phyloP scores from a whole-genome alignment of 225 moss, liverwort and hornwort species.

The Marchantia paleacea region DNA sequence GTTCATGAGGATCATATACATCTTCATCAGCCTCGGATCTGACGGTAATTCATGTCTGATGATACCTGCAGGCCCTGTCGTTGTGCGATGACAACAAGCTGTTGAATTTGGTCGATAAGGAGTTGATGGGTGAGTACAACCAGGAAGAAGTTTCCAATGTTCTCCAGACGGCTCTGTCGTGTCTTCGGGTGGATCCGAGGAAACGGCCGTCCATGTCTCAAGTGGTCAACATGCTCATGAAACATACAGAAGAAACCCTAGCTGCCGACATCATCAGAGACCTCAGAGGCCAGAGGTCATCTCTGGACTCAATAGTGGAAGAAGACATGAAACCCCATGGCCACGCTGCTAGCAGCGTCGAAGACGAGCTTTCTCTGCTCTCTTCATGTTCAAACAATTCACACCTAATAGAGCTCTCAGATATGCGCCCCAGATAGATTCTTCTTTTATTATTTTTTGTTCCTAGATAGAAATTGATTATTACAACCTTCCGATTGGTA shows the following conservation, averaged over 20 bases:
- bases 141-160: constrained; percentile 13
- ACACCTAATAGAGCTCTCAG: neutral
- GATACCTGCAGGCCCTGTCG: constrained; percentile 21
- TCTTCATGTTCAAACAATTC: neutral
- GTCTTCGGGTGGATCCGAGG: constrained; percentile 5
- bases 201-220: constrained; percentile 30
- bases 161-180: constrained; percentile 20
- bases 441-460: too few species aligned
- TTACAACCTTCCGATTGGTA: too few species aligned
- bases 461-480: too few species aligned
- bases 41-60: too few species aligned
- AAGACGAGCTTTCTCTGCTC: neutral
- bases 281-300: neutral
- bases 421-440: neutral
- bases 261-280: constrained; percentile 5
- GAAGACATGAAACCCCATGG: neutral
- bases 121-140: neutral
- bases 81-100: constrained; percentile 1
- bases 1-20: too few species aligned
- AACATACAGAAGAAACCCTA: constrained; percentile 22
- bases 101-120: constrained; percentile 17
- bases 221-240: constrained; percentile 21
- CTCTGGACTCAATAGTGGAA: neutral
- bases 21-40: too few species aligned
- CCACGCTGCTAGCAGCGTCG: neutral